These are phyloP conservation scores for Arbutus unedo DNA, from an alignment of 148 eudicot genomes.

Conservation along the genomic window DNA sequence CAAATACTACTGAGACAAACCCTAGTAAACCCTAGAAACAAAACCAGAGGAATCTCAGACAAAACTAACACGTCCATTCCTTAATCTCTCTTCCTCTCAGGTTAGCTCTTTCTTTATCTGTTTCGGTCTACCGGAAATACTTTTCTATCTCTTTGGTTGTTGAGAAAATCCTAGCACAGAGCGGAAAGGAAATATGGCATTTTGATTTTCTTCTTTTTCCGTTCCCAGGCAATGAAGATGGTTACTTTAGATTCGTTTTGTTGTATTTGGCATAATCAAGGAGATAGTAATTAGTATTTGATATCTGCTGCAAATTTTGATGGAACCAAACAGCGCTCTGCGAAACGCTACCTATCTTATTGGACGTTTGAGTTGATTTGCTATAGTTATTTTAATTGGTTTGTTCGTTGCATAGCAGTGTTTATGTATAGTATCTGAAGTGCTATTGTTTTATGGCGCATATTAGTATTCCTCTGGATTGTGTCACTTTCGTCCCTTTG, in stretches of 20 bases:
- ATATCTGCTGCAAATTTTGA: not conserved
- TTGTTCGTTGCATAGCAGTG: too few species aligned
- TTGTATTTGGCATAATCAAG: too few species aligned
- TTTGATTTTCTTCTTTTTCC: not conserved
- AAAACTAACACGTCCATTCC: not conserved
- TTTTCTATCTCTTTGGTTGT: not conserved
- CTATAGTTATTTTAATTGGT: too few species aligned
- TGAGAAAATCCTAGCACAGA: not conserved
- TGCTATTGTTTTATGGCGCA: not conserved
- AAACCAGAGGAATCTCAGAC: not conserved
- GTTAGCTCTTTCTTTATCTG: not conserved
- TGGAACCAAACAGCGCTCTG: not conserved
- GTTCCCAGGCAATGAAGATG: not conserved
- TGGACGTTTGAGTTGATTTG: not conserved
- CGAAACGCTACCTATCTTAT: not conserved
- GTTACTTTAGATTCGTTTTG: too few species aligned
- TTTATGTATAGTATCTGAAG: not conserved
- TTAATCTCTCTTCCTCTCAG: slow-evolving; percentile 7
- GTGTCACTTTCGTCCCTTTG: not conserved
- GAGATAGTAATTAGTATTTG: not conserved
- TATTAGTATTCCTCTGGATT: not conserved
- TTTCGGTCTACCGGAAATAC: too few species aligned
- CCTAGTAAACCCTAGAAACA: slow-evolving; percentile 11
- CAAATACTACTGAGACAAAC: not conserved
- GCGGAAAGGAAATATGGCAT: not conserved